A percentile compares a stretch with the other conserved stretches of the same genome.
Conservation (phyloP, 2,329 filamentous ascomycete species). For the Xylaria sp. region DNA sequence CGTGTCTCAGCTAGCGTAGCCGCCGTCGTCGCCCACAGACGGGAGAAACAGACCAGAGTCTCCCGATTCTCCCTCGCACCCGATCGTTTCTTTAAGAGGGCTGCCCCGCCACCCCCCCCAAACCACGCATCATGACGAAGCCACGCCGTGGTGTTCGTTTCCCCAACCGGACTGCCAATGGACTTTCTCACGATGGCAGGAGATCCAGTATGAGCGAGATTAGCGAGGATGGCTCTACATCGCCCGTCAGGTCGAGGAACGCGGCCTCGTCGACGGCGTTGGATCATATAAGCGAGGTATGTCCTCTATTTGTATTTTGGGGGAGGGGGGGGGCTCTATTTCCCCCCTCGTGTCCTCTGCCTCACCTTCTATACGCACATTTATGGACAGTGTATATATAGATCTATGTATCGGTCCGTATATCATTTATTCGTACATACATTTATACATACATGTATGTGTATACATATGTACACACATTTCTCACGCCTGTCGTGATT, state of each 20-base stretch:
- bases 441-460: neutral
- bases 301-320: slow-evolving; percentile 20
- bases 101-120: no score
- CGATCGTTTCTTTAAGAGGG: neutral
- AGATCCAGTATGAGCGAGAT: slow-evolving; percentile 78
- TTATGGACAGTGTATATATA: no score
- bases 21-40: no score
- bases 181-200: slow-evolving; percentile 62
- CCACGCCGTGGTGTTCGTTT: slow-evolving; percentile 66
- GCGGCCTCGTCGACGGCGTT: slow-evolving; percentile 41
- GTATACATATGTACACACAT: neutral
- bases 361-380: neutral
- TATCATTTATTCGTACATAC: neutral
- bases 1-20: neutral
- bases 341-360: slow-evolving; percentile 14
- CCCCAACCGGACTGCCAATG: slow-evolving; percentile 61
- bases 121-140: slow-evolving; percentile 48
- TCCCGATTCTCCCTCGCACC: no score
- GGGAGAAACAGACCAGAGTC: no score
- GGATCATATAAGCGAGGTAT: slow-evolving; percentile 55
- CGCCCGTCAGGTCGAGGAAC: slow-evolving; percentile 48
- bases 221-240: slow-evolving; percentile 67
- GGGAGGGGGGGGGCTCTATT: slow-evolving; percentile 44
- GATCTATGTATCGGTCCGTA: no score
- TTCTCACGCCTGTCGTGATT: no score